These are phyloP conservation scores for Serendipita sp. DNA, from an alignment of 768 basidiomycete species.

Conservation along the genomic window DNA sequence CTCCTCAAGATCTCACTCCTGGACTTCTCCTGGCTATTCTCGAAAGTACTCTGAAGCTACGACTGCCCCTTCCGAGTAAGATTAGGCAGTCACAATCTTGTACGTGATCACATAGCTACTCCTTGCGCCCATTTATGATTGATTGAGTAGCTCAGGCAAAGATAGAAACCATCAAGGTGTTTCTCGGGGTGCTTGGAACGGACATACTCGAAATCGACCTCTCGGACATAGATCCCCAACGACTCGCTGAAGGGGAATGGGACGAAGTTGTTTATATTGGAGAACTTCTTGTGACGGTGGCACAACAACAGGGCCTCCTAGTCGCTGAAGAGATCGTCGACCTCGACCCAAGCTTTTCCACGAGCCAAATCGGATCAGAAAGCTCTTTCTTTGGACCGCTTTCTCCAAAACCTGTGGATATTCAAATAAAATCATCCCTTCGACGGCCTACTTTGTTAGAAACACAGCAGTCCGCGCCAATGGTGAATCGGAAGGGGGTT, in stretches of 20 bases:
- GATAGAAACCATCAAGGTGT: slow-evolving; percentile 54
- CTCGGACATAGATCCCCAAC: slow-evolving; percentile 45
- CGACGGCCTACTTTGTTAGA: neutral
- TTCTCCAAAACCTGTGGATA: neutral
- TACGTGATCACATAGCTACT: neutral
- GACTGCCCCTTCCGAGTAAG: slow-evolving; percentile 32
- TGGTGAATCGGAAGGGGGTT: neutral
- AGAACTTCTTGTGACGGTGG: slow-evolving; percentile 28
- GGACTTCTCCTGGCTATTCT: slow-evolving; percentile 55
- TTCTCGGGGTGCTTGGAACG: slow-evolving; percentile 55
- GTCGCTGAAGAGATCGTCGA: neutral
- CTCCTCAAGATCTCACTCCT: slow-evolving; percentile 51
- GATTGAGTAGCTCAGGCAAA: slow-evolving; percentile 21
- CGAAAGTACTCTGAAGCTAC: slow-evolving; percentile 39
- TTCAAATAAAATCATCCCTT: neutral
- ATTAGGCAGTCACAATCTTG: slow-evolving; percentile 21
- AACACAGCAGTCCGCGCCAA: too few relatives aligned
- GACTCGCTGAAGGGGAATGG: slow-evolving; percentile 47
- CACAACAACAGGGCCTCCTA: neutral
- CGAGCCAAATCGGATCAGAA: neutral
- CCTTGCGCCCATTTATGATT: neutral
- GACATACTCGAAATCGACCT: slow-evolving; percentile 58
- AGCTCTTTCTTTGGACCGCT: neutral
- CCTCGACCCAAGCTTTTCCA: neutral
- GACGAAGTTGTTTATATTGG: slow-evolving; percentile 53